Conservation (phyloP, 1,284 basidiomycete genomes). For the Lignosus rhinocerotis region DNA sequence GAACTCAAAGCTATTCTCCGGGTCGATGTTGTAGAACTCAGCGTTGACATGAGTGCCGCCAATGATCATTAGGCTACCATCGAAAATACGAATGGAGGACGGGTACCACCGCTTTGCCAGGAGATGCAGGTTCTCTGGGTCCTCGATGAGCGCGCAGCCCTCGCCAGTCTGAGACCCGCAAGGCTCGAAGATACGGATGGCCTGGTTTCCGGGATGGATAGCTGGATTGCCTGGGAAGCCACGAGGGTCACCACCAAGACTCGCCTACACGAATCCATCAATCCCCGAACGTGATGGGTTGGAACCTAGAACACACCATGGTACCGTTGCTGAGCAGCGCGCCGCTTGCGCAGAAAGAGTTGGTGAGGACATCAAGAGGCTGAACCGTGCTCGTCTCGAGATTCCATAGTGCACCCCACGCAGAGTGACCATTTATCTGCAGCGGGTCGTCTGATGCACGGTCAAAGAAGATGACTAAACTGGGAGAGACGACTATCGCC, state of each 20-base stretch:
- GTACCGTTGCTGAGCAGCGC: conserved; percentile 50
- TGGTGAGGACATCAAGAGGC: conserved; percentile 62
- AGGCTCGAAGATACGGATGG: conserved; percentile 40
- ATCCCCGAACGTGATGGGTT: conserved; percentile 4
- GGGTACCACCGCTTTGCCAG: conserved; percentile 44
- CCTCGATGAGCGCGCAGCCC: conserved; percentile 43
- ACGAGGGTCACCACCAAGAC: conserved; percentile 46
- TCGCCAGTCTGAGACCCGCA: conserved; percentile 38
- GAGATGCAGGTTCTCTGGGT: conserved; percentile 40
- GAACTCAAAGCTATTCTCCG: conserved; percentile 66
- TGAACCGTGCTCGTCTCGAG: conserved; percentile 47
- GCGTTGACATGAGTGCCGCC: conserved; percentile 78
- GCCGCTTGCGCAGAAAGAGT: conserved; percentile 70
- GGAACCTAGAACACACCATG: conserved; percentile 34
- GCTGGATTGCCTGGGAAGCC: conserved; percentile 37
- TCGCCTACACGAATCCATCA: conserved; percentile 33
- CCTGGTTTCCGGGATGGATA: conserved; percentile 26
- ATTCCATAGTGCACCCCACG: conserved; percentile 60
- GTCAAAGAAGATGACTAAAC: conserved; percentile 47
- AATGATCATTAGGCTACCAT: conserved; percentile 43
- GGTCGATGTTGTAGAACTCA: conserved; percentile 60
- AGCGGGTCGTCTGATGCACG: conserved; percentile 51
- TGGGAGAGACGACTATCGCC: conserved; percentile 47
- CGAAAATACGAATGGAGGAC: conserved; percentile 42
- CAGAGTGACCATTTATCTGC: conserved; percentile 59